Conservation (phyloP, 2,329 filamentous ascomycete species). For the Ascochyta rabiei region DNA sequence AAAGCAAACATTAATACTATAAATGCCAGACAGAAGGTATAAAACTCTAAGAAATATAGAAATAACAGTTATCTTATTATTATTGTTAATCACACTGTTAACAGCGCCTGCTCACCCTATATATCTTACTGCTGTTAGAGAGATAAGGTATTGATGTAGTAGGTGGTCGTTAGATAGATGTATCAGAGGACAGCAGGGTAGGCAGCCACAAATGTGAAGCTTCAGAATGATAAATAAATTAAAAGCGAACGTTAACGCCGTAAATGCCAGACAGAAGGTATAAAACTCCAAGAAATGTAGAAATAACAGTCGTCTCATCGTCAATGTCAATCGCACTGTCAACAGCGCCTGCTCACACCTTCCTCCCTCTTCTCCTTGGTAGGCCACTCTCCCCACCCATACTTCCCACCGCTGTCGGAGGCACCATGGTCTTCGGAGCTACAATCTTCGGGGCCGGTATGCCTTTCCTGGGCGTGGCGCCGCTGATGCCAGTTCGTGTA, state of each 20-base stretch:
- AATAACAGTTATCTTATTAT: constrained; percentile 2
- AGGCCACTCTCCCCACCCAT: constrained; percentile 36
- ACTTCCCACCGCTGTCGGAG: constrained; percentile 14
- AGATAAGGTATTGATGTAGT: constrained; percentile 1
- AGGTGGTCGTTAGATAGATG: constrained; percentile 14
- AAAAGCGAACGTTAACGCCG: neutral
- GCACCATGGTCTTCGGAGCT: constrained; percentile 8
- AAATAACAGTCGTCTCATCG: constrained; percentile 2
- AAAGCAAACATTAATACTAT: neutral
- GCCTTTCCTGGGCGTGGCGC: constrained; percentile 39
- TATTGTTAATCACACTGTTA: neutral
- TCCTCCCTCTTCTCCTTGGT: constrained; percentile 37
- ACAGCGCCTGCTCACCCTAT: constrained; percentile 10
- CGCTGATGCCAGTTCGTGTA: constrained; percentile 33
- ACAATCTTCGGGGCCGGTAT: constrained; percentile 32
- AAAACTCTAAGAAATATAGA: constrained; percentile 11
- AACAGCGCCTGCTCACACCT: constrained; percentile 18
- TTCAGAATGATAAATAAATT: too few relatives aligned
- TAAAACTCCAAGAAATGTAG: constrained; percentile 14
- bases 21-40: constrained; percentile 14
- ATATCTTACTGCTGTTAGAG: too few relatives aligned
- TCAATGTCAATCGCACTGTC: neutral
- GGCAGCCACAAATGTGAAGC: too few relatives aligned
- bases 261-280: constrained; percentile 12
- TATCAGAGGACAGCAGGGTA: too few relatives aligned